phyloP scores from a whole-genome alignment of 768 basidiomycete species.

The Piloderma croceum region DNA sequence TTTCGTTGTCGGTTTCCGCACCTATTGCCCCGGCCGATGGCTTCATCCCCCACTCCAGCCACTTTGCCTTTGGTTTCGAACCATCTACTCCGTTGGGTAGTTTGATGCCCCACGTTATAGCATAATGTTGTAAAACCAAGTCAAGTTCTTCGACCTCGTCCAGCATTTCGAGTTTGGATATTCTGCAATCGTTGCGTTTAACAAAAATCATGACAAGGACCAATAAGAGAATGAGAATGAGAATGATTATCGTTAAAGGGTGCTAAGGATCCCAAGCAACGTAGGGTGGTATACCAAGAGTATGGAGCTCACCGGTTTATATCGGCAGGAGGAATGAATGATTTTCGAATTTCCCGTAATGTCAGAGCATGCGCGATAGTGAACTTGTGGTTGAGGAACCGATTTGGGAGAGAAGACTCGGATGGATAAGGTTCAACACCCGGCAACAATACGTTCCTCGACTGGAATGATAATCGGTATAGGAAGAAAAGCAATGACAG shows the following conservation, averaged over 20 bases:
- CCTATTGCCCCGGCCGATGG: no score
- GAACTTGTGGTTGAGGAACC: slow-evolving; percentile 61
- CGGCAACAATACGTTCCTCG: slow-evolving; percentile 67
- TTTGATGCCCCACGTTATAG: slow-evolving; percentile 60
- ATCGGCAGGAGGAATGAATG: slow-evolving; percentile 44
- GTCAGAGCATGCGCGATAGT: slow-evolving; percentile 50
- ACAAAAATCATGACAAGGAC: slow-evolving; percentile 1
- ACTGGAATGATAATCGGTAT: slow-evolving; percentile 32
- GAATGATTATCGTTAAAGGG: no score
- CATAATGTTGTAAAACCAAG: slow-evolving; percentile 85
- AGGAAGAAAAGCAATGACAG: background rate
- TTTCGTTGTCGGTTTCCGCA: no score
- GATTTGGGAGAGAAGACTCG: slow-evolving; percentile 44
- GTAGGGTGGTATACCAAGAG: no score
- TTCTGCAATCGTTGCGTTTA: slow-evolving; percentile 36
- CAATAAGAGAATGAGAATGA: background rate
- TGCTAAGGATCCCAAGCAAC: no score
- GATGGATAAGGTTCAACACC: slow-evolving; percentile 63
- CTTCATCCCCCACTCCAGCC: no score
- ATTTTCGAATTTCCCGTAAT: slow-evolving; percentile 61
- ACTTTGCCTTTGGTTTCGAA: no score
- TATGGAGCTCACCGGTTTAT: slow-evolving; percentile 50
- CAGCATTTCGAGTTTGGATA: slow-evolving; percentile 76
- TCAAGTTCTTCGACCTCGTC: slow-evolving; percentile 95
- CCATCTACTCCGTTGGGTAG: no score